Percentiles rank a stretch among this genome's conserved stretches.
Evolutionary conservation across 2,329 filamentous ascomycete genomes (phyloP).

Genomic region (Alternaria ventricosa): DNA sequence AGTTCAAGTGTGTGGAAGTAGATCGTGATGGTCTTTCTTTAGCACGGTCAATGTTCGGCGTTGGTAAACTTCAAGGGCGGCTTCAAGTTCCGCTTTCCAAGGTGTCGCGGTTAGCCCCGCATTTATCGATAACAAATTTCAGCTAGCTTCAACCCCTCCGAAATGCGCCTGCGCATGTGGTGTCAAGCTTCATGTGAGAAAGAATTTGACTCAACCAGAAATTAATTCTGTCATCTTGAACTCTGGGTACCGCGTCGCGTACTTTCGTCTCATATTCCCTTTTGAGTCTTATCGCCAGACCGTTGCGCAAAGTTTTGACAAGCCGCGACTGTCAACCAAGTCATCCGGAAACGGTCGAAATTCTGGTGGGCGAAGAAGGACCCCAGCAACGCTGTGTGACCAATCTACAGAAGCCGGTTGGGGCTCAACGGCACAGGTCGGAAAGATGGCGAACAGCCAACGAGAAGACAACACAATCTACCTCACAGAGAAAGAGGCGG

Average conservation of each 20-base stretch:
- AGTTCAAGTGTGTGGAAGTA: conserved; percentile 28
- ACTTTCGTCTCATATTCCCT: background rate
- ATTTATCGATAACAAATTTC: conserved; percentile 33
- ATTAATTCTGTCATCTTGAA: background rate
- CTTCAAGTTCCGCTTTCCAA: background rate
- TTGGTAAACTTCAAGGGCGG: background rate
- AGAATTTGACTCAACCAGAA: background rate
- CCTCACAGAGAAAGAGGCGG: conserved; percentile 35
- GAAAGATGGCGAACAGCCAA: conserved; percentile 11
- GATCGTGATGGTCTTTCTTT: background rate
- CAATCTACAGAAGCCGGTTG: background rate
- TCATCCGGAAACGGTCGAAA: background rate
- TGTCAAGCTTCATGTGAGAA: background rate
- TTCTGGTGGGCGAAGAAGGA: background rate
- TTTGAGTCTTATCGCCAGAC: background rate
- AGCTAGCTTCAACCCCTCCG: conserved; percentile 14
- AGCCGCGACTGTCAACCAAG: background rate
- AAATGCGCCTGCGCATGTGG: background rate
- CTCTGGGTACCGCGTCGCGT: no score
- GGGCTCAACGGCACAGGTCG: background rate
- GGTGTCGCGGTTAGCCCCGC: conserved; percentile 14
- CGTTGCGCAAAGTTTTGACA: background rate
- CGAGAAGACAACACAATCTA: conserved; percentile 32
- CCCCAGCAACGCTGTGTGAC: background rate
- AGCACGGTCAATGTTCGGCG: background rate